Percentiles rank a stretch among this genome's conserved stretches.
Evolutionary conservation across 2,329 filamentous ascomycete species (phyloP).

Genomic region (Xylariaceae sp.): DNA sequence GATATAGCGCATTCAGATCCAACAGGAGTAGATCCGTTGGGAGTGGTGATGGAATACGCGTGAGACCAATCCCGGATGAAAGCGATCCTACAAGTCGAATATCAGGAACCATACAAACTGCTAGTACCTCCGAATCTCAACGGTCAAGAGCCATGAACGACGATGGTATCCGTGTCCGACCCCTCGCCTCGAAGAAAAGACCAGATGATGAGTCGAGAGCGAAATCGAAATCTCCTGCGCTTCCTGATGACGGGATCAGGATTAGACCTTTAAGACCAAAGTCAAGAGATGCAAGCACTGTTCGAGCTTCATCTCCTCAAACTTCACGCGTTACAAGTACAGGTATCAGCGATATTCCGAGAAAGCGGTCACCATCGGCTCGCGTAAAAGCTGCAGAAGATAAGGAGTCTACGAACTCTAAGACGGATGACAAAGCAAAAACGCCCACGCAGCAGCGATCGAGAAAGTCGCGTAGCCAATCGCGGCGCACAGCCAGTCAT

Average conservation of each 20-base stretch:
- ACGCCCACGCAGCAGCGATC: slow-evolving; percentile 19
- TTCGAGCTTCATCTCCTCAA: slow-evolving; percentile 28
- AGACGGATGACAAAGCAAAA: slow-evolving; percentile 38
- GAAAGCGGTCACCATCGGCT: slow-evolving; percentile 26
- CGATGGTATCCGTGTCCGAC: slow-evolving; percentile 30
- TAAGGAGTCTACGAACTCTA: slow-evolving; percentile 30
- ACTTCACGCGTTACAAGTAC: slow-evolving; percentile 25
- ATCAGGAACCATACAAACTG: slow-evolving; percentile 20
- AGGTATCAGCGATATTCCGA: slow-evolving; percentile 17
- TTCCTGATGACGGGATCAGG: slow-evolving; percentile 35
- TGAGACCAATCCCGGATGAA: slow-evolving; percentile 26
- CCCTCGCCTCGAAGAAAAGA: slow-evolving; percentile 17
- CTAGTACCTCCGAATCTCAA: slow-evolving; percentile 15
- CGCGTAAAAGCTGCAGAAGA: slow-evolving; percentile 35
- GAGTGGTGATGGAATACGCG: slow-evolving; percentile 40
- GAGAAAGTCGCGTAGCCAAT: slow-evolving; percentile 23
- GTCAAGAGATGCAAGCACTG: slow-evolving; percentile 27
- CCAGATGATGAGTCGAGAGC: slow-evolving; percentile 22
- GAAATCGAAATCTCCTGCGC: slow-evolving; percentile 18
- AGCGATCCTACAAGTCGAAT: slow-evolving; percentile 19
- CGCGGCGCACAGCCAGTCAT: slow-evolving; percentile 19
- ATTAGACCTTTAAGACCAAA: slow-evolving; percentile 24
- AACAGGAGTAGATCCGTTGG: slow-evolving; percentile 34
- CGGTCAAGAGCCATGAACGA: slow-evolving; percentile 24
- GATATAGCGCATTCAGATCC: slow-evolving; percentile 35